These are phyloP conservation scores for Apiospora malaysiana DNA, from an alignment of 2,329 filamentous ascomycete genomes.

Conservation along the genomic window DNA sequence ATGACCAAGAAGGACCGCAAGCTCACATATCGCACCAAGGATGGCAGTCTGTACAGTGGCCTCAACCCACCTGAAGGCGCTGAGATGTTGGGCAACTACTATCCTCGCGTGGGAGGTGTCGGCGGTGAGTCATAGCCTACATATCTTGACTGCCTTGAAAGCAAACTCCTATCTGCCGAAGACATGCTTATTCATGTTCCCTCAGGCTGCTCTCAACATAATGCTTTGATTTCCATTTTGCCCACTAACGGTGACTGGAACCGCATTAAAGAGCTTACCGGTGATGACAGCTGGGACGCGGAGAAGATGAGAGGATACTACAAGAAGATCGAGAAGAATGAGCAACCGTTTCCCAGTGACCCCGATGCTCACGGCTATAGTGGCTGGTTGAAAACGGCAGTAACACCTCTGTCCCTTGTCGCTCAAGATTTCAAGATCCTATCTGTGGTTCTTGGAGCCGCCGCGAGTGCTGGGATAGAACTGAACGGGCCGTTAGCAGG, in stretches of 20 bases:
- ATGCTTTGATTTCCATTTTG: slow-evolving; percentile 64
- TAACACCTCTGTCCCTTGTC: slow-evolving; percentile 53
- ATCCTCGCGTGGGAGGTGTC: slow-evolving; percentile 43
- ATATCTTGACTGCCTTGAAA: slow-evolving; percentile 44
- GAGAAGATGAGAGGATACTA: slow-evolving; percentile 67
- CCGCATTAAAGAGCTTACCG: slow-evolving; percentile 61
- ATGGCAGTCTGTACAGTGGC: slow-evolving; percentile 29
- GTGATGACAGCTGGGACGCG: slow-evolving; percentile 63
- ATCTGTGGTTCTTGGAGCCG: slow-evolving; percentile 51
- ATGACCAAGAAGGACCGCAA: slow-evolving; percentile 51
- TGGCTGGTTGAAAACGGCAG: slow-evolving; percentile 57
- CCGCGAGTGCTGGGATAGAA: slow-evolving; percentile 47
- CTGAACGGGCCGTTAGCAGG: slow-evolving; percentile 28
- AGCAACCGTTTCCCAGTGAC: slow-evolving; percentile 51
- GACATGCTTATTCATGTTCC: background rate
- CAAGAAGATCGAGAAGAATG: slow-evolving; percentile 59
- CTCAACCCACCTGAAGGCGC: slow-evolving; percentile 29
- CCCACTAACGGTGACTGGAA: slow-evolving; percentile 66
- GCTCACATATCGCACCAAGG: slow-evolving; percentile 47
- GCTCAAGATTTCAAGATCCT: slow-evolving; percentile 52
- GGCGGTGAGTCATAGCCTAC: slow-evolving; percentile 4
- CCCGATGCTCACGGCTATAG: slow-evolving; percentile 58
- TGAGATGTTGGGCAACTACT: slow-evolving; percentile 31
- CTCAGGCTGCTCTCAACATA: slow-evolving; percentile 60
- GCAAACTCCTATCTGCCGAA: background rate